A percentile compares a stretch with the other conserved stretches of the same genome.
Conservation (phyloP, 2,329 filamentous ascomycete genomes). For the Myriosclerotinia scirpicola region DNA sequence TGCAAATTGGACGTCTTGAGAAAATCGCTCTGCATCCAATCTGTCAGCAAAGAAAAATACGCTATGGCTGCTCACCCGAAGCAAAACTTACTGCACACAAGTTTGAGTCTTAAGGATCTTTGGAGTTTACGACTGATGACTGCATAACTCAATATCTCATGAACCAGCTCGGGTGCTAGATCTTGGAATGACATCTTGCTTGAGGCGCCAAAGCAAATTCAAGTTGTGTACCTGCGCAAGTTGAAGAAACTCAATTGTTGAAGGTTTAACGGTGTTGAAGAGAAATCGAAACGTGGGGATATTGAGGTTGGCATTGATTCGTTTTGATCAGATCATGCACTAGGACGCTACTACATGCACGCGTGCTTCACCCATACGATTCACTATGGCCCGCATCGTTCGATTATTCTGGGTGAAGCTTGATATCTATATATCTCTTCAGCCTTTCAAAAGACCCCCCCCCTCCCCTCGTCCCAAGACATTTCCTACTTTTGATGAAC, state of each 20-base stretch:
- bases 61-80: rapidly evolving
- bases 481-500: too few relatives aligned
- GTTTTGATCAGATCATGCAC: too few relatives aligned
- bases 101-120: not conserved
- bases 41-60: not conserved
- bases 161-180: not conserved
- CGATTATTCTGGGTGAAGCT: too few relatives aligned
- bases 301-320: too few relatives aligned
- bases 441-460: too few relatives aligned
- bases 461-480: too few relatives aligned
- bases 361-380: not conserved
- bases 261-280: not conserved
- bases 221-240: too few relatives aligned
- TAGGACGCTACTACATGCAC: not conserved
- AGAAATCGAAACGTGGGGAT: not conserved
- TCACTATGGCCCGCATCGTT: not conserved
- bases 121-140: not conserved
- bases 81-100: constrained; percentile 1
- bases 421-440: too few relatives aligned
- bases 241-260: not conserved
- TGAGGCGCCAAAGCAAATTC: not conserved
- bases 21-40: not conserved
- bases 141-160: not conserved
- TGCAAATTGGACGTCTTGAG: not conserved
- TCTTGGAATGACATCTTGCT: not conserved